Base-by-base conservation (phyloP, 1,284 basidiomycete genomes). In the Fomitopsis pinicola region DNA sequence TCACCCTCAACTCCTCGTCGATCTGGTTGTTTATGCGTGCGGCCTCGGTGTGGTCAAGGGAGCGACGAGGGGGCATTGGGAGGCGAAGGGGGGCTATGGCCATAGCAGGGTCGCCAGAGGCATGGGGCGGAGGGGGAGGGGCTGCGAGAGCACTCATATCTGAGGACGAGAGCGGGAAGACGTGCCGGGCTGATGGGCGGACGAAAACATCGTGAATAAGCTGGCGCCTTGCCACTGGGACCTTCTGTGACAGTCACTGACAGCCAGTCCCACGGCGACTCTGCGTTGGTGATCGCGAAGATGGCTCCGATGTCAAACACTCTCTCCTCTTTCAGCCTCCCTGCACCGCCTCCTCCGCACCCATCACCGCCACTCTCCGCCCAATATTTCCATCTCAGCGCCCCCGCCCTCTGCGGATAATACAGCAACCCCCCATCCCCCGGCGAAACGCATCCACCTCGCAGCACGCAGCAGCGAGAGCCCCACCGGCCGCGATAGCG, bases 1-100 rank as follows among this genome's bases (percentile, higher is more conserved):
- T 58, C 60, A 88, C 88, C 76, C 77, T 84, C 68, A 91, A 76
- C 56, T 88, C 85, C 60, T 89, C 87, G 72, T 91, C 89, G 69
- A 91, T 91, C 68, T 77, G 75, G 68, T 82, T 81, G 76, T 84
- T 88, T 64, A 82, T 77, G 57, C 79, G 79, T 42, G 76, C 69
- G 4, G 87, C 83, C 58, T 82, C 78, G 53, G 79, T 80, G 30
- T 82, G 77, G 50, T 79, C 77, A 50, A 71, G 67, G 59, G 68
- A 36, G 22, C 53, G 42, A 2, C 50, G 54, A n/a, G 45, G 19
- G 22, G 54, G 38, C 58, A 57, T 56, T 19, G 58, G 56, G 22
- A 59, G 55, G 19, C 26, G 50, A 55, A 60, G 8, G 40, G 48
- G 48, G 28, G 55, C 19, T 12, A 55, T 44, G 40, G 55, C 44